Evolutionary conservation across 108 stramenopile genomes (phyloP).

Genomic region (Craspedostauros australis): DNA sequence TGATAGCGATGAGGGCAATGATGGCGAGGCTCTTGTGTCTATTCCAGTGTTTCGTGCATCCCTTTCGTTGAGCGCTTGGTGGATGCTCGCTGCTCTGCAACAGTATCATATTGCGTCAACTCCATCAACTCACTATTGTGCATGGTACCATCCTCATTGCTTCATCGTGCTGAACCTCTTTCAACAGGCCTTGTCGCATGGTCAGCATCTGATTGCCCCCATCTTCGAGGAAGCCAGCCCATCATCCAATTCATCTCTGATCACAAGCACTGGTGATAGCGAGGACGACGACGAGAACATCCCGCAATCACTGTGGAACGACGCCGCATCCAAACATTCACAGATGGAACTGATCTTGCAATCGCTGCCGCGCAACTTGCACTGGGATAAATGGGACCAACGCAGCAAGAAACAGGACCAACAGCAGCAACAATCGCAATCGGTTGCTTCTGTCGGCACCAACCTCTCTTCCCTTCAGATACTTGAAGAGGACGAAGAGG

Average conservation of each 20-base stretch:
- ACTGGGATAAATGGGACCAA: slow-evolving; percentile 70
- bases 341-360: slow-evolving; percentile 19
- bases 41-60: not conserved
- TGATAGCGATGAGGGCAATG: no score
- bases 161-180: no score
- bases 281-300: not conserved
- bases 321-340: not conserved
- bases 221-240: not conserved
- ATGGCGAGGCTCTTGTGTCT: not conserved
- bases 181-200: slow-evolving; percentile 37
- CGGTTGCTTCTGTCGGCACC: no score
- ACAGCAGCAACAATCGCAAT: slow-evolving; percentile 3
- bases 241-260: not conserved
- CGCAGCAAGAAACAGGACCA: slow-evolving; percentile 15
- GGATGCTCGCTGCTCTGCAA: no score
- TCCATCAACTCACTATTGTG: no score
- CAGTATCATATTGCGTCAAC: no score
- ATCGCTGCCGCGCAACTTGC: slow-evolving; percentile 61
- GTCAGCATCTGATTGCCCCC: slow-evolving; percentile 27
- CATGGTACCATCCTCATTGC: no score
- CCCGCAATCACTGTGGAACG: not conserved
- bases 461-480: not conserved
- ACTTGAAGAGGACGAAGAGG: slow-evolving; percentile 11
- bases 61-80: not conserved
- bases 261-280: not conserved